These are phyloP conservation scores for Pyrenochaeta sp. DNA, from an alignment of 2,329 filamentous ascomycete species.

Conservation along the genomic window DNA sequence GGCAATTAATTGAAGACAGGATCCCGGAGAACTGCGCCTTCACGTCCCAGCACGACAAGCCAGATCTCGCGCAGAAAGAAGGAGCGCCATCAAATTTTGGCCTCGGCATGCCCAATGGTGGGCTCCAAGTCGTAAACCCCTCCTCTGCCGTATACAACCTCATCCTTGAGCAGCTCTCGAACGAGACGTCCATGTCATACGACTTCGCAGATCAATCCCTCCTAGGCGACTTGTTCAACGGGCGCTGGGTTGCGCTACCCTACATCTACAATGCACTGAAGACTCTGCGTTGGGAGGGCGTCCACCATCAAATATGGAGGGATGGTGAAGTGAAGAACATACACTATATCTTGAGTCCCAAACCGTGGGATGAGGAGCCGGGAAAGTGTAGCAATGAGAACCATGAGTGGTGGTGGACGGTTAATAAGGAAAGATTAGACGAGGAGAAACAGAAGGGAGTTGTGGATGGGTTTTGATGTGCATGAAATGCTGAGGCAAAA, in stretches of 20 bases:
- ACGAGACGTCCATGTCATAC: slow-evolving; percentile 59
- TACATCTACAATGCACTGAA: slow-evolving; percentile 70
- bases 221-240: slow-evolving; percentile 65
- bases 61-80: slow-evolving; percentile 60
- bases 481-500: neutral
- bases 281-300: slow-evolving; percentile 64
- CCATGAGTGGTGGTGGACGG: slow-evolving; percentile 66
- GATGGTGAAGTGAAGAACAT: slow-evolving; percentile 69
- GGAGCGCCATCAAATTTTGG: slow-evolving; percentile 62
- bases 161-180: slow-evolving; percentile 59
- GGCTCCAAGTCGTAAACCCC: slow-evolving; percentile 69
- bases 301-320: slow-evolving; percentile 67
- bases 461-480: slow-evolving; percentile 59
- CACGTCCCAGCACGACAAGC: slow-evolving; percentile 63
- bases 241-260: slow-evolving; percentile 66
- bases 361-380: slow-evolving; percentile 68
- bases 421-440: slow-evolving; percentile 58
- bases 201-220: slow-evolving; percentile 69
- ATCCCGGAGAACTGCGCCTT: slow-evolving; percentile 68
- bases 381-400: slow-evolving; percentile 57
- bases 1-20: slow-evolving; percentile 30
- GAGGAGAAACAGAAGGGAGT: slow-evolving; percentile 60
- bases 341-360: slow-evolving; percentile 69
- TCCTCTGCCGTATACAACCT: slow-evolving; percentile 61
- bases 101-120: slow-evolving; percentile 67